These are phyloP conservation scores for Leucosporidium yakuticum DNA, from an alignment of 768 basidiomycete genomes.

Conservation along the genomic window DNA sequence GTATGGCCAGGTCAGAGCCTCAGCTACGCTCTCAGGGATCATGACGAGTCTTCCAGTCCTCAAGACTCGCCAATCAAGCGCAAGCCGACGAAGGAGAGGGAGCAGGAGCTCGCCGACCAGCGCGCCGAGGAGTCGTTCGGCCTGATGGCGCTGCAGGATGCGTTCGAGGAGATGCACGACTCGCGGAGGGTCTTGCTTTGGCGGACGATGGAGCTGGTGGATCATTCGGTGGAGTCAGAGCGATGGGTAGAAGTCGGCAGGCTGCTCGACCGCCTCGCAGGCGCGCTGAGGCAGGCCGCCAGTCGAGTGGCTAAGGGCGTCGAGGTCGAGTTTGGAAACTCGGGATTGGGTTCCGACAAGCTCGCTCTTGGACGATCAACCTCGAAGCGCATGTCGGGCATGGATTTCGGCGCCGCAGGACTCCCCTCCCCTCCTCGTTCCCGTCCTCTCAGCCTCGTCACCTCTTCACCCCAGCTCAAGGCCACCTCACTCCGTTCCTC, in stretches of 20 bases:
- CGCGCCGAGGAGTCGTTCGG: background rate
- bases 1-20: too few species aligned
- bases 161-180: conserved; percentile 6
- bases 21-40: too few species aligned
- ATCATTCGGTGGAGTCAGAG: background rate
- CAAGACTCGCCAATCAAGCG: too few species aligned
- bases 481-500: background rate
- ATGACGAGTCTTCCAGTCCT: too few species aligned
- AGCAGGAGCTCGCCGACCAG: too few species aligned
- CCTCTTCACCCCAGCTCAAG: background rate
- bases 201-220: conserved; percentile 6
- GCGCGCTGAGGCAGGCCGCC: background rate
- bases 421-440: too few species aligned
- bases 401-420: background rate
- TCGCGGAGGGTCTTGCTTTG: conserved; percentile 4
- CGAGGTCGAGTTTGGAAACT: conserved; percentile 6
- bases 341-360: background rate
- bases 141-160: conserved; percentile 13
- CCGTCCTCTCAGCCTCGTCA: too few species aligned
- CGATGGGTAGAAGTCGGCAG: background rate
- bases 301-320: background rate
- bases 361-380: background rate
- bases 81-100: too few species aligned
- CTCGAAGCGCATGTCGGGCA: background rate
- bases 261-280: background rate